Conservation (phyloP, 768 basidiomycete species). For the Suillus subalutaceus region DNA sequence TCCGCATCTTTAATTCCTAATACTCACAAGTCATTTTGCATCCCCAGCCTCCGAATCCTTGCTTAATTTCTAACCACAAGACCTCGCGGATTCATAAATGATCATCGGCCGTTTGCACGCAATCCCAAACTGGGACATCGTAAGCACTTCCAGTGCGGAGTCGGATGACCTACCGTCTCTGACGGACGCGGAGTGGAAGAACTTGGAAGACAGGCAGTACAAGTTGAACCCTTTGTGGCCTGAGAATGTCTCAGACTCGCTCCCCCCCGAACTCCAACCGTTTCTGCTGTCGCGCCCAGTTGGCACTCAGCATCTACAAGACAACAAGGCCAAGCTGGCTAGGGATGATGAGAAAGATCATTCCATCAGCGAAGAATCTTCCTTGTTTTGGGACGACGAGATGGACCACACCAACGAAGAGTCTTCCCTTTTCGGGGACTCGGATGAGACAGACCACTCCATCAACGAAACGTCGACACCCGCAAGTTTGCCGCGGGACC, state of each 20-base stretch:
- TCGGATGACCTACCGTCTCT: slow-evolving; percentile 18
- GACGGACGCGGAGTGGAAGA: slow-evolving; percentile 20
- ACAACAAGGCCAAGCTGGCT: slow-evolving; percentile 29
- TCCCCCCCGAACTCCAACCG: slow-evolving; percentile 26
- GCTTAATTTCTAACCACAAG: not conserved
- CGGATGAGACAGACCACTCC: not conserved
- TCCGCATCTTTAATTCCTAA: not conserved
- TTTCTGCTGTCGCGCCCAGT: slow-evolving; percentile 20
- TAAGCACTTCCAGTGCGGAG: not conserved
- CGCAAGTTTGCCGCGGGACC: not conserved
- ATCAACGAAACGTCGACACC: not conserved
- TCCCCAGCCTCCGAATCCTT: too few species aligned
- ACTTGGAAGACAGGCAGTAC: slow-evolving; percentile 17
- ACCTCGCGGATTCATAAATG: not conserved
- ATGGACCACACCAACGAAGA: not conserved
- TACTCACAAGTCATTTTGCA: too few species aligned
- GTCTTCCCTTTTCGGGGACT: not conserved
- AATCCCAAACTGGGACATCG: not conserved
- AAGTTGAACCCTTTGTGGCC: slow-evolving; percentile 12
- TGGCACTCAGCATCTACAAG: not conserved
- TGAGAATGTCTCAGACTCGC: slow-evolving; percentile 13
- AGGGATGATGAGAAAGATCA: slow-evolving; percentile 13
- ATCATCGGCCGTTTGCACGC: not conserved
- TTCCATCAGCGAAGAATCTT: not conserved
- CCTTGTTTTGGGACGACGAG: not conserved